Evolutionary conservation across 345 rosid species (phyloP).

Genomic region (Hirschfeldia incana): DNA sequence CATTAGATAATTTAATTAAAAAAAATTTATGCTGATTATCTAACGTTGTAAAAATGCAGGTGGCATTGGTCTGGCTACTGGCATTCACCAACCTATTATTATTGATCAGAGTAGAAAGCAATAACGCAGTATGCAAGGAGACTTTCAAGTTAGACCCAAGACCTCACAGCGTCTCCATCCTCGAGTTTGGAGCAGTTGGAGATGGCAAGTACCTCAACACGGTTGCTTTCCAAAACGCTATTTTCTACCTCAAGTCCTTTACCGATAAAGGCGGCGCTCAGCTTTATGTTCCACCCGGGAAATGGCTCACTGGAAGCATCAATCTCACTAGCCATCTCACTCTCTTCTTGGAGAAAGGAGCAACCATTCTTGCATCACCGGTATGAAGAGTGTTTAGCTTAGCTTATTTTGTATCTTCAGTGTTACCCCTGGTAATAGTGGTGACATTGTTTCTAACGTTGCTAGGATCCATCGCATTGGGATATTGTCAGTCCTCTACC

Average conservation of each 20-base stretch:
- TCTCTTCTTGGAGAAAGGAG: slow-evolving; percentile 84
- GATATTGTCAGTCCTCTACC: slow-evolving; percentile 78
- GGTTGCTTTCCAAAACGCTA: slow-evolving; percentile 86
- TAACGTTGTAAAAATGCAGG: slow-evolving; percentile 42
- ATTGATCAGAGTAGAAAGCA: slow-evolving; percentile 40
- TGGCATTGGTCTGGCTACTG: slow-evolving; percentile 82
- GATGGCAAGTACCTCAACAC: slow-evolving; percentile 82
- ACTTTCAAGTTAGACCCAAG: slow-evolving; percentile 60
- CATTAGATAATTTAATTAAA: not conserved
- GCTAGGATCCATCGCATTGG: slow-evolving; percentile 82
- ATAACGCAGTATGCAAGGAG: slow-evolving; percentile 49
- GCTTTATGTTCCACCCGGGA: slow-evolving; percentile 85
- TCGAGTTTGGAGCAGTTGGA: slow-evolving; percentile 93
- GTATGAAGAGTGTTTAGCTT: slow-evolving; percentile 36
- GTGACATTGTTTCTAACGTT: slow-evolving; percentile 13
- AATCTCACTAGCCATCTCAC: slow-evolving; percentile 98
- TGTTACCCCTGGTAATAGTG: not conserved
- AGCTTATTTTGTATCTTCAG: not conserved
- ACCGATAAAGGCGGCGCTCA: slow-evolving; percentile 99
- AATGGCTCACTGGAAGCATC: slow-evolving; percentile 92
- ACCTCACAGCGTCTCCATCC: slow-evolving; percentile 86
- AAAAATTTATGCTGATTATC: not conserved
- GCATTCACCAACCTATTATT: slow-evolving; percentile 57
- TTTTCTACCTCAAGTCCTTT: slow-evolving; percentile 91
- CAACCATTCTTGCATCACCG: slow-evolving; percentile 88